A percentile compares a stretch with the other conserved stretches of the same genome.
Evolutionary conservation across 257 asterid genomes (phyloP).

Genomic region (Asclepias syriaca): DNA sequence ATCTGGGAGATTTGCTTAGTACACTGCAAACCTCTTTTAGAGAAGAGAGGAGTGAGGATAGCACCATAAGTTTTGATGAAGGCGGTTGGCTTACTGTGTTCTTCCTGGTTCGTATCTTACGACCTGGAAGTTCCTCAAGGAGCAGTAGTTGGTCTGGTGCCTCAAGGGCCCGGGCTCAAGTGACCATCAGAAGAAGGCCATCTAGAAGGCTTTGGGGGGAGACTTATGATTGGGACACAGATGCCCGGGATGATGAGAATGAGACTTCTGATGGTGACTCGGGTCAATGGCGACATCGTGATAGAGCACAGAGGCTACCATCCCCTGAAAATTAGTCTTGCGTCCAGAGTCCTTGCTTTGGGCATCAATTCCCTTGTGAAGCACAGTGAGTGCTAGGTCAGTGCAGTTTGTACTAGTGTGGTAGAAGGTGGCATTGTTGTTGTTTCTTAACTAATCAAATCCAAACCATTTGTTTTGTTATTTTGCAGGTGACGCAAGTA

Average conservation of each 20-base stretch:
- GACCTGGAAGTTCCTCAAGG: constrained; percentile 44
- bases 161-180: constrained; percentile 45
- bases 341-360: background rate
- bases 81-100: constrained; percentile 67
- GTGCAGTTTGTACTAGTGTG: background rate
- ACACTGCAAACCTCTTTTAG: constrained; percentile 67
- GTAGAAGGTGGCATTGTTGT: background rate
- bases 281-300: constrained; percentile 18
- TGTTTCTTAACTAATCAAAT: background rate
- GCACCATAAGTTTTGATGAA: constrained; percentile 49
- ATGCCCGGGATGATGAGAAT: constrained; percentile 37
- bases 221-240: constrained; percentile 42
- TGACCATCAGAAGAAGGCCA: constrained; percentile 42
- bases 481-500: constrained; percentile 6
- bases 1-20: constrained; percentile 67
- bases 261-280: constrained; percentile 32
- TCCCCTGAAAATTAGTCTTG: constrained; percentile 32
- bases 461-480: background rate
- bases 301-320: constrained; percentile 19
- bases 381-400: background rate
- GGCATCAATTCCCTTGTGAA: background rate
- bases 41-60: constrained; percentile 54
- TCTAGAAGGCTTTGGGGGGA: constrained; percentile 73
- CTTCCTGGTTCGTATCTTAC: constrained; percentile 57
- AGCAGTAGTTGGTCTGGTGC: constrained; percentile 44